phyloP scores from a whole-genome alignment of 805 yeast genomes.

The Suhomyces prunicola region DNA sequence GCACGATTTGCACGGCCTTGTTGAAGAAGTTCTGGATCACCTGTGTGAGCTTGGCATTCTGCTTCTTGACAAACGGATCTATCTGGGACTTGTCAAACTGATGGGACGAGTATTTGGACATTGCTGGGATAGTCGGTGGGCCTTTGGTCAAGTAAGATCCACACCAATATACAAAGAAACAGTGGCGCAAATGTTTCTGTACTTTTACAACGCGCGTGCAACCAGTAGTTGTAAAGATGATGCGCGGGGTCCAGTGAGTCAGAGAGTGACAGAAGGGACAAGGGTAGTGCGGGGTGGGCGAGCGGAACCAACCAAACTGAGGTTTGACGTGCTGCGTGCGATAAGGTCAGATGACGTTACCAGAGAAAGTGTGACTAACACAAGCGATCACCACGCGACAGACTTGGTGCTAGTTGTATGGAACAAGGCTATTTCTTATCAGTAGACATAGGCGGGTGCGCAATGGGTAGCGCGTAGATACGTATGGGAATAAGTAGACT shows the following conservation, averaged over 20 bases:
- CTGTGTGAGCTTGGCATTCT: constrained; percentile 37
- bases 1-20: constrained; percentile 57
- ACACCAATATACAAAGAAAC: neutral
- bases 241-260: neutral
- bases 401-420: neutral
- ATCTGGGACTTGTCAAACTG: constrained; percentile 3
- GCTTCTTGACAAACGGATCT: constrained; percentile 13
- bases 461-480: neutral
- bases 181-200: neutral
- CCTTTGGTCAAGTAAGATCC: neutral
- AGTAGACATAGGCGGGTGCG: neutral
- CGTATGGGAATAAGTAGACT: neutral
- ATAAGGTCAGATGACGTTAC: neutral
- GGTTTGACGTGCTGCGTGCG: neutral
- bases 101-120: neutral
- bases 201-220: neutral
- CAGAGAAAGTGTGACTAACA: neutral
- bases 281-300: neutral
- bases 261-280: neutral
- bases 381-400: neutral
- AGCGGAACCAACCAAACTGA: neutral
- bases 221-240: neutral
- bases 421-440: neutral
- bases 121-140: neutral
- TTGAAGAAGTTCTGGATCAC: constrained; percentile 61